A percentile compares a stretch with the other conserved stretches of the same genome.
phyloP scores from a whole-genome alignment of 2,329 filamentous ascomycete species.

The Aspergillus transmontanensis region DNA sequence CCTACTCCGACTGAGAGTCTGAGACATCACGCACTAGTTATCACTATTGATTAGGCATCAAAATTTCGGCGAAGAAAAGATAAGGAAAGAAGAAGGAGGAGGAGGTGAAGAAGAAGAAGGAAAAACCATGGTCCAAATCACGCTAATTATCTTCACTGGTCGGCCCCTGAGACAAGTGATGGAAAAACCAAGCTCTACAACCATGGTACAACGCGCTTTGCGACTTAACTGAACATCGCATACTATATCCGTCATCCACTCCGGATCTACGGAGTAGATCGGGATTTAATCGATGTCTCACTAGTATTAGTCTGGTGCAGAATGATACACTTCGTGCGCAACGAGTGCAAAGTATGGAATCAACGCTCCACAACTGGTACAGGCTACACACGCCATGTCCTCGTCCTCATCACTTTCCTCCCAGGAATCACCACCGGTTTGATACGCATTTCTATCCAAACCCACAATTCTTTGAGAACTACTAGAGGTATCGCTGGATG shows the following conservation, averaged over 20 bases:
- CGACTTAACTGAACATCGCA: too few species aligned
- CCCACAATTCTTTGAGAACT: neutral
- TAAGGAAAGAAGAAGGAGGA: neutral
- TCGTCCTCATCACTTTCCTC: conserved; percentile 37
- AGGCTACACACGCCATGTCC: conserved; percentile 36
- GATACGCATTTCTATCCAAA: neutral
- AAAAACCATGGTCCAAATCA: neutral
- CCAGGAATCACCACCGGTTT: conserved; percentile 32
- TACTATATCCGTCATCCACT: neutral
- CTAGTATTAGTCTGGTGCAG: conserved; percentile 17
- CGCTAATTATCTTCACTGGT: neutral
- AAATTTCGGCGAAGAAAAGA: too few species aligned
- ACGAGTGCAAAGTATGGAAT: conserved; percentile 55
- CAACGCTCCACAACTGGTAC: conserved; percentile 46
- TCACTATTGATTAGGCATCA: neutral
- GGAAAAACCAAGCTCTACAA: neutral
- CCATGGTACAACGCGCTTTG: neutral
- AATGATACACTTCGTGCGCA: conserved; percentile 54
- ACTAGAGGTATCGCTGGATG: neutral
- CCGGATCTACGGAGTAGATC: neutral
- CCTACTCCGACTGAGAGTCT: too few species aligned
- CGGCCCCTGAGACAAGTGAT: neutral
- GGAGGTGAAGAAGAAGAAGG: neutral
- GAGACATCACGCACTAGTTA: too few species aligned
- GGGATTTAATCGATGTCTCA: neutral